Percentiles rank a stretch among this genome's conserved stretches.
phyloP scores from a whole-genome alignment of 108 stramenopile species.

The Cyclotella baltica region DNA sequence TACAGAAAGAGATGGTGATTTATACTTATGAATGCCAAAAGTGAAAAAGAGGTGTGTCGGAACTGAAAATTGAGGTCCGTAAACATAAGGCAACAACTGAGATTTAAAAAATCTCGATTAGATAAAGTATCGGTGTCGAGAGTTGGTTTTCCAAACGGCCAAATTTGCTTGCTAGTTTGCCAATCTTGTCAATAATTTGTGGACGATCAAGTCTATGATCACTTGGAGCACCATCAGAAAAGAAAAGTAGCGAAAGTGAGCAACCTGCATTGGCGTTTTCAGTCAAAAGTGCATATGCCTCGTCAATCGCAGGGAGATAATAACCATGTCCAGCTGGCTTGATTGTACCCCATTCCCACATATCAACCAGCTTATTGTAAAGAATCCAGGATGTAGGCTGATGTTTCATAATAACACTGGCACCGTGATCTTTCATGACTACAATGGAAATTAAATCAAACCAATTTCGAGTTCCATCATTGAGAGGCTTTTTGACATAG shows the following conservation, averaged over 20 bases:
- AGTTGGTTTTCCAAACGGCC: too few relatives aligned
- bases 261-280: slow-evolving; percentile 41
- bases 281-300: slow-evolving; percentile 37
- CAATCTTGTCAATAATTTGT: background rate
- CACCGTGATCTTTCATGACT: slow-evolving; percentile 37
- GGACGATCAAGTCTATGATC: slow-evolving; percentile 35
- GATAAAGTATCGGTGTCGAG: too few relatives aligned
- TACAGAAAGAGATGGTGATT: too few relatives aligned
- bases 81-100: too few relatives aligned
- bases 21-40: too few relatives aligned
- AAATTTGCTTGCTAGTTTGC: background rate
- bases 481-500: slow-evolving; percentile 41
- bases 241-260: slow-evolving; percentile 58
- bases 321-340: slow-evolving; percentile 49
- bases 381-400: slow-evolving; percentile 48
- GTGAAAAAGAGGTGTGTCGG: too few relatives aligned
- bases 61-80: too few relatives aligned
- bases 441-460: slow-evolving; percentile 55
- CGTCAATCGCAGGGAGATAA: slow-evolving; percentile 59
- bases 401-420: slow-evolving; percentile 29
- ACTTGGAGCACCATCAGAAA: slow-evolving; percentile 65
- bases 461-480: background rate
- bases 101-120: too few relatives aligned
- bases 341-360: slow-evolving; percentile 28
- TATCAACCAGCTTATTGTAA: slow-evolving; percentile 53